Evolutionary conservation across 805 yeast species (phyloP), one percentile per base, ranked within the genome.

Genomic region (Candida cerambycidarum): DNA sequence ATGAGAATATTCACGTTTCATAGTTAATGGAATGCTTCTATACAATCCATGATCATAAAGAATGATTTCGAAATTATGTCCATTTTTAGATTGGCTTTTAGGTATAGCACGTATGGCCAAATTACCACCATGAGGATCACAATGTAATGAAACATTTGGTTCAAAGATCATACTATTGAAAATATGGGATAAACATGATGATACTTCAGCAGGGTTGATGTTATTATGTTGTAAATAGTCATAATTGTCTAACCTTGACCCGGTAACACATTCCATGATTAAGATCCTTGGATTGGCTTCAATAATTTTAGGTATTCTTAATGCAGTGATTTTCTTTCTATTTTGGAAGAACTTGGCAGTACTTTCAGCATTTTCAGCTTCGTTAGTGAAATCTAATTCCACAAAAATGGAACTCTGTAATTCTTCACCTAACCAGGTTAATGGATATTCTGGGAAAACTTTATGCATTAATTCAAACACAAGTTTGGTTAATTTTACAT

Each of bases 121-220:
- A 56, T 93, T 93, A 0, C 99, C 99, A 9, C 96, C 96, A 61
- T 93, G 99, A 1, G 99, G 99, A 61, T 93, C 99, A 67, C 99
- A 93, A 61, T 93, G 99, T 32, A 93, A 78, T 0, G 92, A 88
- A 16, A 89, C 96, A 19, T 81, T 83, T 0, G 97, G 95, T 2
- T 95, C 84, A 68, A 93, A 93, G 31, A 93, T 89, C 99, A 93
- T 93, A 57, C 81, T 83, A 67, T 92, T 88, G 71, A 93, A 93
- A 21, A 89, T 82, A 54, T 92, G 96, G 0, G 97, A 81, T 29
- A 93, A 71, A 59, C 97, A 92, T 5, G 83, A 67, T 2, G 95
- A 83, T 7, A 93, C 95, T 48, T 86, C 85, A 0, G 83, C 77
- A 17, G 95, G 69, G 15, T 86, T 79, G 37, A 93, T 88, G 29